These are phyloP conservation scores for Colletotrichum sp. DNA, from an alignment of 2,329 filamentous ascomycete species.

Conservation along the genomic window DNA sequence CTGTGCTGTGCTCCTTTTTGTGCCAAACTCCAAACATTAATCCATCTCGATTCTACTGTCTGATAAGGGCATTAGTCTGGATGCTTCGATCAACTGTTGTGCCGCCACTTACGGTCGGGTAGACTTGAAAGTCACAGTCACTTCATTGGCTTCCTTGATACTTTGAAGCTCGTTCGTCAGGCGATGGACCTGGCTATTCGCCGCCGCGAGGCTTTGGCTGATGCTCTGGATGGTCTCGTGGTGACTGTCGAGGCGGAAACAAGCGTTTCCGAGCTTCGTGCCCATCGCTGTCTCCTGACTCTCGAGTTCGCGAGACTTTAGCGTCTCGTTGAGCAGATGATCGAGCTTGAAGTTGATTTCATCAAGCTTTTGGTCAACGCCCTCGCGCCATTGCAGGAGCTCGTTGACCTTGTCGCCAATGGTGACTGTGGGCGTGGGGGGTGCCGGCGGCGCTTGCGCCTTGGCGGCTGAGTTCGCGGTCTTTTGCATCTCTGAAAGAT, in stretches of 20 bases:
- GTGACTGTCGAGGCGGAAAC: background rate
- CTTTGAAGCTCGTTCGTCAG: background rate
- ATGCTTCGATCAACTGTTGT: background rate
- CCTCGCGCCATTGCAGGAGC: background rate
- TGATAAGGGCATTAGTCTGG: background rate
- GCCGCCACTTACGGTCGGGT: background rate
- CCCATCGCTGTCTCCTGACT: background rate
- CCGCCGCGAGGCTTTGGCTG: background rate
- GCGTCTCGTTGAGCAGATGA: background rate
- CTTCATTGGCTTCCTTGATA: background rate
- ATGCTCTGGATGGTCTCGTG: background rate
- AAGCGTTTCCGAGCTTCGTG: background rate
- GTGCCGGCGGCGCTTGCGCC: background rate
- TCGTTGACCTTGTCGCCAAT: background rate
- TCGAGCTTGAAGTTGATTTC: slow-evolving; percentile 3
- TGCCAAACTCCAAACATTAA: background rate
- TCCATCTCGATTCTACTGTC: background rate
- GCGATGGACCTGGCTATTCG: background rate
- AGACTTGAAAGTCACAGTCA: slow-evolving; percentile 6
- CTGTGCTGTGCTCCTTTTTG: background rate
- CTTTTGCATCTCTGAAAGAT: background rate
- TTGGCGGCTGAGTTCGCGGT: background rate
- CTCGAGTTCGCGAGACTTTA: background rate
- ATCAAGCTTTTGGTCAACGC: background rate
- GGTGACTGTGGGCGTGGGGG: background rate